Percentiles rank a stretch among this genome's conserved stretches.
These are phyloP conservation scores for Hypholoma fasciculare DNA, from an alignment of 768 basidiomycete genomes.

Conservation along the genomic window DNA sequence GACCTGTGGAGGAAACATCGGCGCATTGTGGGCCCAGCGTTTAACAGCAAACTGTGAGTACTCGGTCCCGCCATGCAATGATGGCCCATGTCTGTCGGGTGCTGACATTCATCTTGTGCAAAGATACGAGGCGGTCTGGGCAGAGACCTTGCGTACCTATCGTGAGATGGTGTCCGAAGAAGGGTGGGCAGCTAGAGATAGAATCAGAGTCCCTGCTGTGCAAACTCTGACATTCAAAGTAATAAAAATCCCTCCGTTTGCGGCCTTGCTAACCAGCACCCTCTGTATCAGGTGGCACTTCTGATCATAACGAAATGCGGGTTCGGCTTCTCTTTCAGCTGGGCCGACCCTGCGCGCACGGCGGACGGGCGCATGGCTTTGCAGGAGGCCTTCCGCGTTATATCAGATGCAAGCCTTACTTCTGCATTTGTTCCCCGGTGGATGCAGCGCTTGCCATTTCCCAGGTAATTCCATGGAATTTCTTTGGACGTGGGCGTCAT, in stretches of 20 bases:
- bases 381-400: slow-evolving; percentile 25
- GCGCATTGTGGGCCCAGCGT: slow-evolving; percentile 44
- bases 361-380: slow-evolving; percentile 37
- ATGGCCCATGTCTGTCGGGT: no score
- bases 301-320: slow-evolving; percentile 47
- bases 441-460: slow-evolving; percentile 31
- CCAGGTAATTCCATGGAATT: slow-evolving; percentile 21
- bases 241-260: background rate
- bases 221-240: slow-evolving; percentile 40
- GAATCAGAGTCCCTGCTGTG: slow-evolving; percentile 27
- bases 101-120: slow-evolving; percentile 19
- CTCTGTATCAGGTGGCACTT: slow-evolving; percentile 34
- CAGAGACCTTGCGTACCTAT: slow-evolving; percentile 34
- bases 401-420: slow-evolving; percentile 29
- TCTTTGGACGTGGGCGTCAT: background rate
- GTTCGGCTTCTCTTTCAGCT: slow-evolving; percentile 45
- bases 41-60: slow-evolving; percentile 39
- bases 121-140: slow-evolving; percentile 45
- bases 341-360: slow-evolving; percentile 36
- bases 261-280: slow-evolving; percentile 7
- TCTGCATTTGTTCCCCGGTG: slow-evolving; percentile 34
- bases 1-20: slow-evolving; percentile 49
- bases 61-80: background rate
- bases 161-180: slow-evolving; percentile 39
- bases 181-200: slow-evolving; percentile 31